These are phyloP conservation scores for Capillidium heterosporum DNA, from an alignment of 371 early-diverging fungal species.

Conservation along the genomic window DNA sequence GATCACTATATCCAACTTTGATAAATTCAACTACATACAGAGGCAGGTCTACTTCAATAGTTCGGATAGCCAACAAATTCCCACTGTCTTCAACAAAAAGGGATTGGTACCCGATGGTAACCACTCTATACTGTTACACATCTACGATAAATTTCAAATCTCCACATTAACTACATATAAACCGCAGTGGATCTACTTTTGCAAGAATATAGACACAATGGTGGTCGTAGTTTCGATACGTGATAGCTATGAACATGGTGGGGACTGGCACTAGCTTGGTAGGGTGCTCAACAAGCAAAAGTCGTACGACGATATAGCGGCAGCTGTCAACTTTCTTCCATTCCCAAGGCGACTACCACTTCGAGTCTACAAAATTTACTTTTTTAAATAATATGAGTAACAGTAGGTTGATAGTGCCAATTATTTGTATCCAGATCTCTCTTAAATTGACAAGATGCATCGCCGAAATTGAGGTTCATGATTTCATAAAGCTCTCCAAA, in stretches of 20 bases:
- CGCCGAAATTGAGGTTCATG: constrained; percentile 28
- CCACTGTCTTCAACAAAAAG: constrained; percentile 23
- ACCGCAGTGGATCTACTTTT: constrained; percentile 19
- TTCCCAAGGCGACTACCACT: background rate
- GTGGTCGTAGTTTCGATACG: constrained; percentile 20
- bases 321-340: constrained; percentile 18
- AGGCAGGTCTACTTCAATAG: constrained; percentile 6
- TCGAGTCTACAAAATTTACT: constrained; percentile 19
- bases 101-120: constrained; percentile 21
- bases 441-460: constrained; percentile 25
- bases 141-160: constrained; percentile 40
- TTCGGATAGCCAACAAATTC: constrained; percentile 39
- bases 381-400: constrained; percentile 50
- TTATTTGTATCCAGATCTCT: constrained; percentile 15
- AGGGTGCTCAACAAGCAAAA: constrained; percentile 19
- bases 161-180: constrained; percentile 24
- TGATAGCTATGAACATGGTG: constrained; percentile 29
- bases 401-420: constrained; percentile 33
- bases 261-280: constrained; percentile 24
- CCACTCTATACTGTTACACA: constrained; percentile 35
- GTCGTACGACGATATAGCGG: constrained; percentile 26
- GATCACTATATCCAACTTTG: too few relatives aligned
- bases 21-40: too few relatives aligned
- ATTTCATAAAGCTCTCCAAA: constrained; percentile 31
- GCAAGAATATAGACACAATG: constrained; percentile 21